Percentiles rank a stretch among this genome's conserved stretches.
phyloP scores from a whole-genome alignment of 2,329 filamentous ascomycete species.

The Colletotrichum phormii region DNA sequence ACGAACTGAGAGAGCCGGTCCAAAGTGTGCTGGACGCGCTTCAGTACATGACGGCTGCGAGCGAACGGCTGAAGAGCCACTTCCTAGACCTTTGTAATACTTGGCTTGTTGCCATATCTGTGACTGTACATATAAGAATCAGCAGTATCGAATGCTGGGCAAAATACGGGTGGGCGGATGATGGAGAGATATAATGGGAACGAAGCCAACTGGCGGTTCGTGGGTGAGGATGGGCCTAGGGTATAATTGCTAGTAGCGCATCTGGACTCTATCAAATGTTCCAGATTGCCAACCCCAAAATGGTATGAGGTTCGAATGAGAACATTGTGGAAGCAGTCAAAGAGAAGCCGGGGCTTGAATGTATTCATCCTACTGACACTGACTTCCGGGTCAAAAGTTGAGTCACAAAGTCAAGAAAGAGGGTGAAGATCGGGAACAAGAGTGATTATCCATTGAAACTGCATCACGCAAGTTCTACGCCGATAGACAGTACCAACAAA shows the following conservation, averaged over 20 bases:
- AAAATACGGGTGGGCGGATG: background rate
- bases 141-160: background rate
- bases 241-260: background rate
- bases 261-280: background rate
- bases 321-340: no score
- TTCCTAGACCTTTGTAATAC: conserved; percentile 19
- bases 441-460: background rate
- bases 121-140: conserved; percentile 17
- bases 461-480: background rate
- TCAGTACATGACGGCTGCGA: background rate
- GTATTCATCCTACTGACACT: background rate
- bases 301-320: background rate
- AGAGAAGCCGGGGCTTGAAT: background rate
- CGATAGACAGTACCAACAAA: background rate
- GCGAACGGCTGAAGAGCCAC: background rate
- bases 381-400: background rate
- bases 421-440: background rate
- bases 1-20: conserved; percentile 23
- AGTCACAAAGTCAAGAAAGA: background rate
- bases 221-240: background rate
- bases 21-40: background rate
- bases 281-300: background rate
- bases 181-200: conserved; percentile 4
- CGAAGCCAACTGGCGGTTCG: background rate
- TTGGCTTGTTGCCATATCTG: conserved; percentile 15